Percentiles rank a stretch among this genome's conserved stretches.
These are phyloP conservation scores for Podospora tetraspora DNA, from an alignment of 495 filamentous ascomycete genomes.

Conservation along the genomic window DNA sequence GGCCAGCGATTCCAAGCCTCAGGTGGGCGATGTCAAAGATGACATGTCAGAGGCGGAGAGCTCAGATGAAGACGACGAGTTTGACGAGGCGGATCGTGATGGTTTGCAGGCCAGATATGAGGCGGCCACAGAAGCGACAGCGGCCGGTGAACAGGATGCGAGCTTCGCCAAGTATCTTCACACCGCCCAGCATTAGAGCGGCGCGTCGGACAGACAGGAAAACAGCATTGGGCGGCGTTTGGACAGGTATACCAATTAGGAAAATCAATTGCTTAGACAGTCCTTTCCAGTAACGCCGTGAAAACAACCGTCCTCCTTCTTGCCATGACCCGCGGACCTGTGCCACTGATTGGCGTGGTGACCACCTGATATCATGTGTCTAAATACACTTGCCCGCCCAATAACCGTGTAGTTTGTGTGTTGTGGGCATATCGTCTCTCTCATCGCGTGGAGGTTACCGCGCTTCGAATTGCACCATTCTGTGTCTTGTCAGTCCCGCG, in stretches of 20 bases:
- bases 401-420: not conserved
- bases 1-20: slow-evolving; percentile 30
- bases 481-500: slow-evolving; percentile 12
- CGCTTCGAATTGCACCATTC: slow-evolving; percentile 98
- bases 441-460: slow-evolving; percentile 43
- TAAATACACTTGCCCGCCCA: not conserved
- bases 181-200: slow-evolving; percentile 21
- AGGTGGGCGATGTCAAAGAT: slow-evolving; percentile 40
- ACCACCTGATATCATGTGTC: slow-evolving; percentile 38
- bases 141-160: slow-evolving; percentile 46
- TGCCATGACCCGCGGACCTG: not conserved
- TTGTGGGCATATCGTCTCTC: slow-evolving; percentile 13
- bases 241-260: not conserved
- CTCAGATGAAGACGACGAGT: slow-evolving; percentile 42
- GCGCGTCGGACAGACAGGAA: not conserved
- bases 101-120: slow-evolving; percentile 59
- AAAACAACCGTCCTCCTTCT: not conserved
- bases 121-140: slow-evolving; percentile 47
- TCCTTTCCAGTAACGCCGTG: not conserved
- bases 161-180: slow-evolving; percentile 58
- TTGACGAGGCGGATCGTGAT: slow-evolving; percentile 51
- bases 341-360: not conserved
- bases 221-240: not conserved
- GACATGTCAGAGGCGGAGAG: slow-evolving; percentile 48
- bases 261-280: not conserved